Conservation (phyloP, 169 alveolate species). For the Cryptosporidium sp. region DNA sequence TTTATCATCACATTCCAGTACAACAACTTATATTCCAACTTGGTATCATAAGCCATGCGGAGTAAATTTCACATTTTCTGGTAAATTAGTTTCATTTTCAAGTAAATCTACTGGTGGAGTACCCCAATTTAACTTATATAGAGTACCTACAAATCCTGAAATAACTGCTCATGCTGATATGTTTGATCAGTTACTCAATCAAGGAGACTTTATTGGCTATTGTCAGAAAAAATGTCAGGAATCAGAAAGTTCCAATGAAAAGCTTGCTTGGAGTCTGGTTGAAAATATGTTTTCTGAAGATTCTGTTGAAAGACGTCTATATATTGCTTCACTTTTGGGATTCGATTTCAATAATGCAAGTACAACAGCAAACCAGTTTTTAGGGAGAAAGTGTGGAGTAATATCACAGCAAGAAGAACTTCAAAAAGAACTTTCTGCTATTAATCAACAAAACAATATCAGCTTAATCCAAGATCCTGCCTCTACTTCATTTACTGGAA, state of each 20-base stretch:
- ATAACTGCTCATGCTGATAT: constrained; percentile 73
- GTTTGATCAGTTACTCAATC: constrained; percentile 52
- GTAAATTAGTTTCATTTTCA: constrained; percentile 71
- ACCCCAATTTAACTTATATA: constrained; percentile 42
- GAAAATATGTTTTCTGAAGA: constrained; percentile 74
- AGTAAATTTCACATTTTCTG: constrained; percentile 81
- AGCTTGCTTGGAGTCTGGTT: constrained; percentile 71
- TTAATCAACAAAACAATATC: not conserved
- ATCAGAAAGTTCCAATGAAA: constrained; percentile 51
- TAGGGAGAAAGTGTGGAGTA: constrained; percentile 70
- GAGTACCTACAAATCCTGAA: constrained; percentile 76
- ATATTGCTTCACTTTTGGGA: constrained; percentile 69
- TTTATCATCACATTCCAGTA: constrained; percentile 78
- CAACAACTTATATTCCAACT: constrained; percentile 78
- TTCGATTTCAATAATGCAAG: constrained; percentile 38
- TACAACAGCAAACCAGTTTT: constrained; percentile 17
- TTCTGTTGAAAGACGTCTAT: constrained; percentile 49
- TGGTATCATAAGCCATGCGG: constrained; percentile 80
- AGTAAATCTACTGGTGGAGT: not conserved
- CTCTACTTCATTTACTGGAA: constrained; percentile 20
- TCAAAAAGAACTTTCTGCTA: constrained; percentile 7
- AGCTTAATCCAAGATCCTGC: not conserved
- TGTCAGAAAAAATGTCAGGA: constrained; percentile 48
- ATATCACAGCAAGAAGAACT: constrained; percentile 28
- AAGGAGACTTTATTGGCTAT: constrained; percentile 57